A percentile compares a stretch with the other conserved stretches of the same genome.
Evolutionary conservation across 176 grass and related monocot species (phyloP).

Genomic region (Ensete ventricosum): DNA sequence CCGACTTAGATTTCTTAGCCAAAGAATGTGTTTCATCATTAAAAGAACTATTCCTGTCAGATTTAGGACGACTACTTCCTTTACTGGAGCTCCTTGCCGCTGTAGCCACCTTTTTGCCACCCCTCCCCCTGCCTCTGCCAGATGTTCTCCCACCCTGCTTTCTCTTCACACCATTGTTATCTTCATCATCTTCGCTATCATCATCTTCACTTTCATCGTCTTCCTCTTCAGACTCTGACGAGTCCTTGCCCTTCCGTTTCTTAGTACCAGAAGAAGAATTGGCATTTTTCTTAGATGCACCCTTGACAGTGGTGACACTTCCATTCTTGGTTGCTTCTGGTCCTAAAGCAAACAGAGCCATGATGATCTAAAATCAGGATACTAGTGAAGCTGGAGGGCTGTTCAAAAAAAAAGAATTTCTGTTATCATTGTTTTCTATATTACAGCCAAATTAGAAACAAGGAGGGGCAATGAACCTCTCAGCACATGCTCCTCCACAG

Average conservation of each 20-base stretch:
- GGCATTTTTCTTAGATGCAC: constrained; percentile 26
- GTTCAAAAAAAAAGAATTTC: no score
- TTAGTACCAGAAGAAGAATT: constrained; percentile 45
- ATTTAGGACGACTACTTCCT: constrained; percentile 63
- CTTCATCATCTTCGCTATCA: constrained; percentile 16
- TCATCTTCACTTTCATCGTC: constrained; percentile 19
- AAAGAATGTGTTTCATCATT: neutral
- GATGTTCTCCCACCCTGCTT: constrained; percentile 50
- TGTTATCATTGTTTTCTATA: neutral
- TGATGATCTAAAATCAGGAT: neutral
- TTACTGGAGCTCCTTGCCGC: constrained; percentile 35
- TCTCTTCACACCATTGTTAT: constrained; percentile 28
- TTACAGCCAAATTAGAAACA: neutral
- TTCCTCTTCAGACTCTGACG: constrained; percentile 54
- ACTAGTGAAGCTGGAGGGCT: neutral
- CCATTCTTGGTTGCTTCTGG: constrained; percentile 32
- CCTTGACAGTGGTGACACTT: constrained; percentile 31
- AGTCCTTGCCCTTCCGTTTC: constrained; percentile 61
- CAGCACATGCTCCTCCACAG: neutral
- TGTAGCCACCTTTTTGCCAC: constrained; percentile 33
- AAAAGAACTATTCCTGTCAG: constrained; percentile 18
- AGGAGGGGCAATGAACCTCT: neutral
- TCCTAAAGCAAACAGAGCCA: constrained; percentile 14
- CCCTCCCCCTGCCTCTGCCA: constrained; percentile 57
- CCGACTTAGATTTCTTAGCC: constrained; percentile 29